phyloP scores from a whole-genome alignment of 495 filamentous ascomycete species.

The Geoglossum glabrum region DNA sequence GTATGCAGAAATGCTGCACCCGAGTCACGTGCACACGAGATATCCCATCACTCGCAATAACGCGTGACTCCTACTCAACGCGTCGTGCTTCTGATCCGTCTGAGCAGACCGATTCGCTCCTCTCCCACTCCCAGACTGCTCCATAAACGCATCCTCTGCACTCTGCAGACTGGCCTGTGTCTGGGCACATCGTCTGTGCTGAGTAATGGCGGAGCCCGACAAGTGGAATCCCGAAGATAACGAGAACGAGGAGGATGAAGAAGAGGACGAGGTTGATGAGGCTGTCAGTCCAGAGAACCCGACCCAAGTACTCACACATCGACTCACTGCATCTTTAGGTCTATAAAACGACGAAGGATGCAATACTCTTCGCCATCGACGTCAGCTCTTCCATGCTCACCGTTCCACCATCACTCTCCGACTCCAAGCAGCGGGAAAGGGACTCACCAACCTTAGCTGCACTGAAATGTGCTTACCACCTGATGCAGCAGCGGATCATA shows the following conservation, averaged over 20 bases:
- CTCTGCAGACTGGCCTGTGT: no score
- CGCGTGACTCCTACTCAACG: no score
- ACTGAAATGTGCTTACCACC: conserved; percentile 78
- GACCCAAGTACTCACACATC: neutral
- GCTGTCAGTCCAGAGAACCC: conserved; percentile 21
- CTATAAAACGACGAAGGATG: conserved; percentile 88
- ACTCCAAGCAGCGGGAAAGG: conserved; percentile 49
- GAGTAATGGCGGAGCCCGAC: neutral
- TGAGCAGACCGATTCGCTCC: no score
- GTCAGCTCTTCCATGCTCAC: conserved; percentile 79
- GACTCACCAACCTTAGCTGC: conserved; percentile 62
- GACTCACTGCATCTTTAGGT: conserved; percentile 30
- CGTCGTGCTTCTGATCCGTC: no score
- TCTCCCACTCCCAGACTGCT: no score
- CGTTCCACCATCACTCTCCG: conserved; percentile 33
- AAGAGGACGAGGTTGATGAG: conserved; percentile 49
- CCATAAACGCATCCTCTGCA: no score
- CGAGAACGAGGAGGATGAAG: conserved; percentile 30
- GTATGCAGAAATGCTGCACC: neutral
- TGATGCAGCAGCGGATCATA: conserved; percentile 97
- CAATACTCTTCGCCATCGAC: conserved; percentile 88
- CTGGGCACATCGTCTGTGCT: neutral
- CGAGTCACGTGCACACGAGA: no score
- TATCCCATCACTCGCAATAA: no score
- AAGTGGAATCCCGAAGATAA: conserved; percentile 16